Conservation (phyloP, 768 basidiomycete genomes). For the Asterophora lycoperdoides region DNA sequence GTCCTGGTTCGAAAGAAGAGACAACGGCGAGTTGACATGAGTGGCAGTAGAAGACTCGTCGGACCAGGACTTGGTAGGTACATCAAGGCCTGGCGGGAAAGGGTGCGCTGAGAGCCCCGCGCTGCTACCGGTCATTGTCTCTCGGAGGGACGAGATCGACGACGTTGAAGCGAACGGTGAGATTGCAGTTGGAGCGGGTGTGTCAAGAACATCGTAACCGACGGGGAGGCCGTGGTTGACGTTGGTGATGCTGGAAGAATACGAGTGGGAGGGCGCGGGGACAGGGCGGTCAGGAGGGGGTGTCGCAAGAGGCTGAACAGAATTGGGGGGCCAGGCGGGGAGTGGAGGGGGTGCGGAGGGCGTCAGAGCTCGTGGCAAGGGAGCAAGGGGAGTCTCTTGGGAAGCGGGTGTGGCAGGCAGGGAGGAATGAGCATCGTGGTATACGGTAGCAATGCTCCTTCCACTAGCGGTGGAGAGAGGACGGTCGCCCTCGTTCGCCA, state of each 20-base stretch:
- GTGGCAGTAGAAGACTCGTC: constrained; percentile 19
- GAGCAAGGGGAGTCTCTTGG: constrained; percentile 25
- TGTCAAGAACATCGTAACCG: constrained; percentile 46
- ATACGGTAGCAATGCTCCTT: constrained; percentile 52
- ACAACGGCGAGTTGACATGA: constrained; percentile 12
- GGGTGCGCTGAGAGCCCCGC: constrained; percentile 22
- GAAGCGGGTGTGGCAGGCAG: constrained; percentile 36
- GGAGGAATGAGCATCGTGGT: constrained; percentile 59
- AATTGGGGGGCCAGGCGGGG: constrained; percentile 6
- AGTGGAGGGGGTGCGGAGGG: constrained; percentile 29
- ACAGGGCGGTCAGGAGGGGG: constrained; percentile 3
- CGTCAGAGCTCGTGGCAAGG: constrained; percentile 45
- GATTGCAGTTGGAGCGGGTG: constrained; percentile 54
- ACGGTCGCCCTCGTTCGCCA: constrained; percentile 38
- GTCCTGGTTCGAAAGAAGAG: constrained; percentile 21
- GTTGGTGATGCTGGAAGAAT: constrained; percentile 7
- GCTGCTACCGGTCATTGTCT: constrained; percentile 30
- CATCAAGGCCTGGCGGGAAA: constrained; percentile 36
- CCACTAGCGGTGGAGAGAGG: constrained; percentile 58
- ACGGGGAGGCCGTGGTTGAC: constrained; percentile 11
- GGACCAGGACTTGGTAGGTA: constrained; percentile 30
- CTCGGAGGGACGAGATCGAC: constrained; percentile 34
- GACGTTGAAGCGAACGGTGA: constrained; percentile 41
- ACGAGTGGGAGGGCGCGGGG: constrained; percentile 1
- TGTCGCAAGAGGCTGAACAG: neutral